Conservation (phyloP, 2,329 filamentous ascomycete species). For the Pseudogymnoascus sp. region DNA sequence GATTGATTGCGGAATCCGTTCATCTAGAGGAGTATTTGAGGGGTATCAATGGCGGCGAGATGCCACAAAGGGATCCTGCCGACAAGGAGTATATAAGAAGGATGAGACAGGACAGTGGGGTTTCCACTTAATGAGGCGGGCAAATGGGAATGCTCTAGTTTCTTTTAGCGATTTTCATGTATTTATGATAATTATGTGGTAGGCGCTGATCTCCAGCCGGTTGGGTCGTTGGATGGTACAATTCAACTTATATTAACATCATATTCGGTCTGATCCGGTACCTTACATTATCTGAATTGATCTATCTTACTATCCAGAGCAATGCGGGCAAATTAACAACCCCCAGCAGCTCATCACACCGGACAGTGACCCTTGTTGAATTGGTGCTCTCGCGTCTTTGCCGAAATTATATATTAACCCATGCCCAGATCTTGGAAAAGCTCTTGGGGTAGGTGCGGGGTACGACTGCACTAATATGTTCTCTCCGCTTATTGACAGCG, state of each 20-base stretch:
- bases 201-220: not conserved
- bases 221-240: not conserved
- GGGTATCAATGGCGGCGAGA: not conserved
- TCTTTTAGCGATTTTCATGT: not conserved
- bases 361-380: not conserved
- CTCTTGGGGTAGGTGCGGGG: slow-evolving; percentile 2
- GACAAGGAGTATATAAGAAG: slow-evolving; percentile 2
- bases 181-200: not conserved
- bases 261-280: not conserved
- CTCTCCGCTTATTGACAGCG: not conserved
- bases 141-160: not conserved
- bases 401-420: slow-evolving; percentile 7
- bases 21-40: not conserved
- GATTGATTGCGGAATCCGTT: not conserved
- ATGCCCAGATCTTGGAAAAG: not conserved
- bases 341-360: not conserved
- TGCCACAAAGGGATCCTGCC: not conserved
- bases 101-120: not conserved
- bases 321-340: not conserved
- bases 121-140: not conserved
- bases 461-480: not conserved
- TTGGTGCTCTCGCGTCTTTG: not conserved
- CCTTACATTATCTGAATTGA: slow-evolving; percentile 2
- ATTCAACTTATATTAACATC: slow-evolving; percentile 6
- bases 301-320: not conserved